A percentile compares a stretch with the other conserved stretches of the same genome.
Evolutionary conservation across 495 filamentous ascomycete species (phyloP).

Genomic region (Chaetomium cochliodes): DNA sequence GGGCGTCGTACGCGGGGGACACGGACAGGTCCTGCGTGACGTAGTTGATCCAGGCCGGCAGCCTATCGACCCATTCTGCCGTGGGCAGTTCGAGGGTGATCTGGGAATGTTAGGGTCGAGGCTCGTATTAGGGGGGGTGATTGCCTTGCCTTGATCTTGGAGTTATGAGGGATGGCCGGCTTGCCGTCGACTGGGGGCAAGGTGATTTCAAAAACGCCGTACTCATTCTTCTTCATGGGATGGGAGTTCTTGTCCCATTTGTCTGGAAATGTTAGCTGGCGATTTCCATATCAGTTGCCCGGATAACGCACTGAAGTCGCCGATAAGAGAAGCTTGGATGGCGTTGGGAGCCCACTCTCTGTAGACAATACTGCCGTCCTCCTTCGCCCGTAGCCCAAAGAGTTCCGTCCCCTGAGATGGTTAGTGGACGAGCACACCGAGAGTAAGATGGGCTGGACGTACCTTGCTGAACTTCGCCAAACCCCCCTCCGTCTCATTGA

Average conservation of each 20-base stretch:
- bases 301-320: slow-evolving; percentile 77
- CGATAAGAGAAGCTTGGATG: slow-evolving; percentile 77
- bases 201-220: slow-evolving; percentile 83
- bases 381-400: slow-evolving; percentile 76
- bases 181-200: slow-evolving; percentile 70
- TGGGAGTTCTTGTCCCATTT: slow-evolving; percentile 81
- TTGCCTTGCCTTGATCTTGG: slow-evolving; percentile 81
- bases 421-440: slow-evolving; percentile 15
- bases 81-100: slow-evolving; percentile 79
- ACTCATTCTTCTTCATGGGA: slow-evolving; percentile 79
- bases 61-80: slow-evolving; percentile 77
- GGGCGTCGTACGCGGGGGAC: slow-evolving; percentile 87
- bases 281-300: neutral
- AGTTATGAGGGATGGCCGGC: slow-evolving; percentile 83
- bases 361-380: slow-evolving; percentile 83
- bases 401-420: slow-evolving; percentile 69
- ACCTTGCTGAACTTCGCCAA: slow-evolving; percentile 90
- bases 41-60: slow-evolving; percentile 95
- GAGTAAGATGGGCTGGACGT: slow-evolving; percentile 23
- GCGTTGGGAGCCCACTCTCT: slow-evolving; percentile 97
- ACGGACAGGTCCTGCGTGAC: slow-evolving; percentile 88
- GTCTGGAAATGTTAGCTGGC: slow-evolving; percentile 53
- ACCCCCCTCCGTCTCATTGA: slow-evolving; percentile 82
- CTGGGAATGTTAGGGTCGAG: slow-evolving; percentile 42
- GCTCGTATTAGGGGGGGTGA: neutral